These are phyloP conservation scores for Dactylis glomerata DNA, from an alignment of 176 grass and related monocot species.

Conservation along the genomic window DNA sequence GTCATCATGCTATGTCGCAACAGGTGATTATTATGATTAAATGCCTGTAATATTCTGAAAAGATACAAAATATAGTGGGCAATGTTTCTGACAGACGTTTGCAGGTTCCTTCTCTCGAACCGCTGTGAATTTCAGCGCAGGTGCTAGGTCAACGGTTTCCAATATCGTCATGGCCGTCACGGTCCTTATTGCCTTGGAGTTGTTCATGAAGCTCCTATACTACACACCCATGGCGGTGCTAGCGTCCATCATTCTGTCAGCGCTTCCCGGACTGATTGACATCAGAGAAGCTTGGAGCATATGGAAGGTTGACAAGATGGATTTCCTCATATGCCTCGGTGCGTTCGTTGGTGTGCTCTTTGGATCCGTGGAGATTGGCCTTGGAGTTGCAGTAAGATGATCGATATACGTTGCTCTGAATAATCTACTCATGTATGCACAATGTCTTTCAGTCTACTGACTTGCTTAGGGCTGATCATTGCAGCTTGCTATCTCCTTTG, in stretches of 20 bases:
- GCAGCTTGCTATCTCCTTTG: constrained; percentile 82
- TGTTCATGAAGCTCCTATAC: constrained; percentile 80
- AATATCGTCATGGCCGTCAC: constrained; percentile 91
- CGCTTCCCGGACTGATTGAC: constrained; percentile 85
- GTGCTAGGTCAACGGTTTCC: constrained; percentile 70
- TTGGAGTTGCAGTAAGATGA: constrained; percentile 61
- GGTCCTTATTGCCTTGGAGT: constrained; percentile 59
- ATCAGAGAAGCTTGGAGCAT: constrained; percentile 70
- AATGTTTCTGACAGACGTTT: constrained; percentile 12
- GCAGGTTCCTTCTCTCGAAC: constrained; percentile 92
- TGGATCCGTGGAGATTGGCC: constrained; percentile 87
- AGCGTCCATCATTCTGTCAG: constrained; percentile 89
- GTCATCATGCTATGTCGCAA: constrained; percentile 93
- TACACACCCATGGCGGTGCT: constrained; percentile 94
- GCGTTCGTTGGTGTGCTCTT: constrained; percentile 87
- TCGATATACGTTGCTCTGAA: not conserved
- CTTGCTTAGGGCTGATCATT: not conserved
- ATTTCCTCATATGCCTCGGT: constrained; percentile 77
- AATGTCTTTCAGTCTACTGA: constrained; percentile 15
- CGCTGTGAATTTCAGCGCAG: constrained; percentile 89
- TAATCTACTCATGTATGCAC: not conserved
- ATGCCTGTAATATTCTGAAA: not conserved
- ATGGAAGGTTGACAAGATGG: constrained; percentile 94
- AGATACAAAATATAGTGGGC: not conserved
- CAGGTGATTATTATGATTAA: constrained; percentile 47